phyloP scores from a whole-genome alignment of 2,329 filamentous ascomycete species.

The Ceratocystis smalleyi region DNA sequence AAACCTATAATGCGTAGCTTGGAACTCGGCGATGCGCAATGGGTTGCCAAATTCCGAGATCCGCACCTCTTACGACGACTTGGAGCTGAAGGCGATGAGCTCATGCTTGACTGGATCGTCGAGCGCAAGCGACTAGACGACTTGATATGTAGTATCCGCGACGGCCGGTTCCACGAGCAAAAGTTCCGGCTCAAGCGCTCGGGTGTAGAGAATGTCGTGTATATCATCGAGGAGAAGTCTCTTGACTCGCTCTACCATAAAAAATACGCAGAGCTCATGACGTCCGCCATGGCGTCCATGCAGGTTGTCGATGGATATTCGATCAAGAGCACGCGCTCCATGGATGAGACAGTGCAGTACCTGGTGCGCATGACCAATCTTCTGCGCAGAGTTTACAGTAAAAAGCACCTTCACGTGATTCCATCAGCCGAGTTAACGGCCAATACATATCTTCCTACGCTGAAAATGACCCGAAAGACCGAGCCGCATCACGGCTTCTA shows the following conservation, averaged over 20 bases:
- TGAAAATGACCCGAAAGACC: constrained; percentile 41
- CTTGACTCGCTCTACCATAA: constrained; percentile 39
- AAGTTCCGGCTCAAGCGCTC: constrained; percentile 63
- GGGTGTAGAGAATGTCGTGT: constrained; percentile 61
- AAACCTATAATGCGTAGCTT: constrained; percentile 51
- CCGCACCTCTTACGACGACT: constrained; percentile 37
- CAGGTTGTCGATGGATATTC: constrained; percentile 70
- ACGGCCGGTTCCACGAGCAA: constrained; percentile 69
- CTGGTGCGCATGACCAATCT: constrained; percentile 55
- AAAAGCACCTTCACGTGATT: constrained; percentile 42
- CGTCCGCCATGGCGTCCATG: constrained; percentile 59
- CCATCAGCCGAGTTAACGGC: constrained; percentile 48
- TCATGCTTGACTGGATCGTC: constrained; percentile 66
- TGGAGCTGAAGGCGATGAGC: constrained; percentile 49
- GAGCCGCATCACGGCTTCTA: constrained; percentile 39
- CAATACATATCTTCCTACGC: constrained; percentile 48
- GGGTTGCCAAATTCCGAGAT: constrained; percentile 60
- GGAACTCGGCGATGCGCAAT: constrained; percentile 60
- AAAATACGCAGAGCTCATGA: constrained; percentile 50
- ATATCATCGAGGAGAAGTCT: constrained; percentile 59
- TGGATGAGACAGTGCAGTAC: constrained; percentile 67
- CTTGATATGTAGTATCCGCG: constrained; percentile 64
- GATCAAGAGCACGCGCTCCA: constrained; percentile 56
- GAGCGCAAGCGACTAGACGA: constrained; percentile 72
- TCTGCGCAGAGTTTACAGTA: constrained; percentile 49